Base-by-base conservation (phyloP, 305 asterid genomes). In the Fraxinus floribunda region DNA sequence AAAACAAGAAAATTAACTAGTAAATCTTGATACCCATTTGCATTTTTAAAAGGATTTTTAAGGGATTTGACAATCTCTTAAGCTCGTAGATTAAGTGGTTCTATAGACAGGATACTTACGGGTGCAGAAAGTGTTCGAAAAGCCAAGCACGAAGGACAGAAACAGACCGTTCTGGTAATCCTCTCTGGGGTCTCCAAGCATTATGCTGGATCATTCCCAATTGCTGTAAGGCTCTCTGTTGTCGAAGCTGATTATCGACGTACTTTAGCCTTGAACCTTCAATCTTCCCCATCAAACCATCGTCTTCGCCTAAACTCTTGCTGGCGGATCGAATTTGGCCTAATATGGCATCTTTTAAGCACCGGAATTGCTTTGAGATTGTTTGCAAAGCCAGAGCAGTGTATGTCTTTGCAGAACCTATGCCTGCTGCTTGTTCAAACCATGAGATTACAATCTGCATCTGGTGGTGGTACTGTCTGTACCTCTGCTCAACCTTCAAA, bases 151-250 rank as follows among this genome's bases (percentile, higher is more conserved):
- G 98, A 62, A 95, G 97, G 22, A 95, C 94, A 1, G 98, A 94
- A 44, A 95, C 98, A 29, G 98, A 92, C 1, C 97, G 87, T 81
- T 95, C 98, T 4, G 98, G 98, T 84, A 95, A 88, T 66, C 98
- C 98, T 85, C 98, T 84, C 82, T 94, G 98, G 80, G 98, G 98
- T 88, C 98, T 94, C 98, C 98, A 95, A 85, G 98, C 98, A 86
- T 94, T 93, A 79, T 94, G 94, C 83, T 92, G 98, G 90, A 94
- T 92, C 98, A 95, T 94, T 87, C 98, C 98, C 91, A 95, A 84
- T 55, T 95, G 98, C 86, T 95, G 98, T 20, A 95, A 78, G 18
- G 98, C 97, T 15, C 95, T 89, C 77, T 92, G 98, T 77, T 95
- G 98, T 60, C 98, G 82, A 0, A 95, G 87, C 66, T 95, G 98